A percentile compares a stretch with the other conserved stretches of the same genome.
phyloP scores from a whole-genome alignment of 1,284 basidiomycete species.

The Austroboletus olivaceoglutinosus region DNA sequence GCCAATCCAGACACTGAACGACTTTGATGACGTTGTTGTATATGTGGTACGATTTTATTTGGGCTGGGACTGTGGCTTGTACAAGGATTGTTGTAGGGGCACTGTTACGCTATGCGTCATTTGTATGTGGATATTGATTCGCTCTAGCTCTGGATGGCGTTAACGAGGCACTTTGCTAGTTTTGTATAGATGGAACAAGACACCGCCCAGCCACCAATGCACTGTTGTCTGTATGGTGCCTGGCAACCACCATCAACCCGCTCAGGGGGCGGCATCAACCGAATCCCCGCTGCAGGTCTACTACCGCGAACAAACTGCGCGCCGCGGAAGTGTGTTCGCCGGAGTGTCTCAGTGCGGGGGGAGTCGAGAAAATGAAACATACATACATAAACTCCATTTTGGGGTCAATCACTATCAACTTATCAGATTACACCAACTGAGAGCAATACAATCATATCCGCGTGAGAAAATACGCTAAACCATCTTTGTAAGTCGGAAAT shows the following conservation, averaged over 20 bases:
- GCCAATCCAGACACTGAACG: slow-evolving; percentile 46
- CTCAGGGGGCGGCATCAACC: no score
- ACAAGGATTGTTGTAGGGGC: not conserved
- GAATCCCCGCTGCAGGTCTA: no score
- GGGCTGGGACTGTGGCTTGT: slow-evolving; percentile 1
- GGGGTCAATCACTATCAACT: no score
- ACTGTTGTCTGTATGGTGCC: not conserved
- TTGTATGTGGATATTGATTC: slow-evolving; percentile 6
- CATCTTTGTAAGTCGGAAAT: no score
- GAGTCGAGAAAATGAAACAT: no score
- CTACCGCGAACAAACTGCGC: no score
- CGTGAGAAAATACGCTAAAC: no score
- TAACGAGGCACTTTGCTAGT: not conserved
- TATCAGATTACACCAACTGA: no score
- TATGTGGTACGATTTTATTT: not conserved
- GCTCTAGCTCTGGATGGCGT: not conserved
- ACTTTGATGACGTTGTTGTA: slow-evolving; percentile 11
- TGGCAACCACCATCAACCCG: not conserved
- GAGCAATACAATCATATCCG: no score
- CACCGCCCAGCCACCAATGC: not conserved
- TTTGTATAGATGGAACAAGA: not conserved
- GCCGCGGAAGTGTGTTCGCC: no score
- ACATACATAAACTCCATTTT: no score
- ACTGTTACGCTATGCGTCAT: slow-evolving; percentile 6
- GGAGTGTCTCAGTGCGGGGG: no score